Evolutionary conservation across 2,329 filamentous ascomycete species (phyloP).

Genomic region (Talaromyces atroroseus): DNA sequence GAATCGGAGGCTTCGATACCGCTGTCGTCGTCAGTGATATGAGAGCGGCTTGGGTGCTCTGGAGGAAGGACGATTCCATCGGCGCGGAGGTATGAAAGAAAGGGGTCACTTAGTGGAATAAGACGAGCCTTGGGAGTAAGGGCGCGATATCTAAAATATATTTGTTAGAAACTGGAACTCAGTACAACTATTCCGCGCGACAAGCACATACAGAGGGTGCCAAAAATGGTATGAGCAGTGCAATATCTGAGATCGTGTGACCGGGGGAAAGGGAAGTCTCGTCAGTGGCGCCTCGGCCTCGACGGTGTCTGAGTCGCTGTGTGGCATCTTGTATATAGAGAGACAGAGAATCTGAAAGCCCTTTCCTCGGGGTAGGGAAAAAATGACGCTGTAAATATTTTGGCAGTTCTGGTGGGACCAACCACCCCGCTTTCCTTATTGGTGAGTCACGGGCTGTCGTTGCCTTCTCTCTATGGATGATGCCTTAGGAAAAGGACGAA

Average conservation of each 20-base stretch:
- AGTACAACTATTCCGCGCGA: neutral
- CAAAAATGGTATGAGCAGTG: conserved; percentile 93
- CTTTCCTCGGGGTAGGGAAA: neutral
- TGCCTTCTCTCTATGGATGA: neutral
- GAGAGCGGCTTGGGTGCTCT: conserved; percentile 38
- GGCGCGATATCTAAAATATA: conserved; percentile 60
- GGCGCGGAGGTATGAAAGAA: conserved; percentile 80
- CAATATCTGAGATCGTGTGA: conserved; percentile 80
- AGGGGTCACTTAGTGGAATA: conserved; percentile 67
- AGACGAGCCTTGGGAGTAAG: conserved; percentile 81
- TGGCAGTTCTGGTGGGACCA: neutral
- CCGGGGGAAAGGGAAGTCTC: conserved; percentile 68
- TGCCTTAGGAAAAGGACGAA: neutral
- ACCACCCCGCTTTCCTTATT: neutral
- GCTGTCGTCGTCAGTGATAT: conserved; percentile 42
- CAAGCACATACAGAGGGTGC: conserved; percentile 62
- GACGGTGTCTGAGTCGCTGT: neutral
- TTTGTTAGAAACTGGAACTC: conserved; percentile 12
- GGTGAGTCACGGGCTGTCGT: neutral
- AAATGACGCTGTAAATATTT: neutral
- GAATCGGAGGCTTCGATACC: conserved; percentile 56
- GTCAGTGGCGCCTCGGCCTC: conserved; percentile 16
- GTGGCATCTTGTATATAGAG: neutral
- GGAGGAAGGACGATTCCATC: conserved; percentile 80
- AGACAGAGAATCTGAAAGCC: neutral